Evolutionary conservation across 352 stramenopile species (phyloP).

Genomic region (Phytopythium montanum): DNA sequence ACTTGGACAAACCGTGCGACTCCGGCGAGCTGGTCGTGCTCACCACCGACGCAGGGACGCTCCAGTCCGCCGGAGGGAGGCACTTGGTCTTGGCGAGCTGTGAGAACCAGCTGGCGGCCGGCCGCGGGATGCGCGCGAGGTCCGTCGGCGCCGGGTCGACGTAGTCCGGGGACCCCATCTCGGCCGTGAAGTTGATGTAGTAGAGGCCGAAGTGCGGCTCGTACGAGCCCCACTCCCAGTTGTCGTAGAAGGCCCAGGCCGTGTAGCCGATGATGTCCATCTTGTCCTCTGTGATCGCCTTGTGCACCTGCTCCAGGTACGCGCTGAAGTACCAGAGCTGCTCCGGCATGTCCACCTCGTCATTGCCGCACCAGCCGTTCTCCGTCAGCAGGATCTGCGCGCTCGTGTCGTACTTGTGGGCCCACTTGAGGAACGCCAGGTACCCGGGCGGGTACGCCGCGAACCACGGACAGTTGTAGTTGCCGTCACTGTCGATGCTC

Average conservation of each 20-base stretch:
- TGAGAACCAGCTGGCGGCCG: conserved; percentile 22
- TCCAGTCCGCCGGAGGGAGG: conserved; percentile 47
- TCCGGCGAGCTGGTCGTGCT: conserved; percentile 31
- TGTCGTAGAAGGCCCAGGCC: conserved; percentile 92
- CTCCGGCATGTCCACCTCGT: conserved; percentile 43
- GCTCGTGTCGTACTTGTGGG: conserved; percentile 28
- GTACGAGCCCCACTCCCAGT: conserved; percentile 93
- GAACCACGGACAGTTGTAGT: conserved; percentile 18
- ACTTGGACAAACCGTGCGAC: conserved; percentile 7
- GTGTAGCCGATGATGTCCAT: conserved; percentile 89
- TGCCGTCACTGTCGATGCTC: conserved; percentile 6
- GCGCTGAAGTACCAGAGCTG: conserved; percentile 63
- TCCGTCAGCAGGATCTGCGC: conserved; percentile 34
- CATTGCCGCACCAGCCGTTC: conserved; percentile 45
- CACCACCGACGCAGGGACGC: conserved; percentile 16
- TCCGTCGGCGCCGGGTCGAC: conserved; percentile 10
- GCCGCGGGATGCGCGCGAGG: conserved; percentile 17
- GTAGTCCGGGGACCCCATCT: conserved; percentile 10
- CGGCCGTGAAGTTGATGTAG: conserved; percentile 43
- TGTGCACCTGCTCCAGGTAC: conserved; percentile 53
- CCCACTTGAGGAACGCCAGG: conserved; percentile 31
- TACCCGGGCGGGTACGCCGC: conserved; percentile 36
- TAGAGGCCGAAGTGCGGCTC: conserved; percentile 57
- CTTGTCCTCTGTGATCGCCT: conserved; percentile 33
- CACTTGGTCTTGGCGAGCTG: conserved; percentile 22